These are phyloP conservation scores for Lactarius hengduanensis DNA, from an alignment of 768 basidiomycete genomes.

Conservation along the genomic window DNA sequence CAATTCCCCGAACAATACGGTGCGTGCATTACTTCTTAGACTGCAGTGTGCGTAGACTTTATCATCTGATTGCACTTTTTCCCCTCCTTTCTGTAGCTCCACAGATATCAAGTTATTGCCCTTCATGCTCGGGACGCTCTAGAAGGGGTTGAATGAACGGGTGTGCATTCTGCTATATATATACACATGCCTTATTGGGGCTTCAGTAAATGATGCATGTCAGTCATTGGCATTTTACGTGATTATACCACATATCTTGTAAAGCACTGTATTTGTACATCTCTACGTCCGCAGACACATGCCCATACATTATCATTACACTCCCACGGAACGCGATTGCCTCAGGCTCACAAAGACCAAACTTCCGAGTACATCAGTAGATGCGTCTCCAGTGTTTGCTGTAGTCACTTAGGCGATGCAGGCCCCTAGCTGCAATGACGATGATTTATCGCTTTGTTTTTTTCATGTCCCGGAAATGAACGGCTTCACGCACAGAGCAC, in stretches of 20 bases:
- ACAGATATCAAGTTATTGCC: slow-evolving; percentile 24
- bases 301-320: slow-evolving; percentile 10
- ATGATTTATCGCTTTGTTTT: not conserved
- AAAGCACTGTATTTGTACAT: slow-evolving; percentile 22
- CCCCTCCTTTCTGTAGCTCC: slow-evolving; percentile 8
- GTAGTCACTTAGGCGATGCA: not conserved
- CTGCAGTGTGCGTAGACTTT: not conserved
- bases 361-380: not conserved
- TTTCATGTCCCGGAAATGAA: not conserved
- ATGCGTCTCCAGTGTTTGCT: too few relatives aligned
- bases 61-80: slow-evolving; percentile 6
- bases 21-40: not conserved
- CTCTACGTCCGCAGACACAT: slow-evolving; percentile 9
- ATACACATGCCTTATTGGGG: not conserved
- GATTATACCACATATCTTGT: slow-evolving; percentile 25
- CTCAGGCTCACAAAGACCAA: not conserved
- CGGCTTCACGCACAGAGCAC: not conserved
- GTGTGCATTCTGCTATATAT: not conserved
- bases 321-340: not conserved
- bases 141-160: slow-evolving; percentile 13
- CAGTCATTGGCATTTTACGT: slow-evolving; percentile 12
- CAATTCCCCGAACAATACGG: slow-evolving; percentile 28
- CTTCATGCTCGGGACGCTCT: slow-evolving; percentile 22
- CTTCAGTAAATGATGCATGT: not conserved
- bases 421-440: not conserved